Conservation (phyloP, 139 green algal species). For the Chlamydomonas schloesseri region DNA sequence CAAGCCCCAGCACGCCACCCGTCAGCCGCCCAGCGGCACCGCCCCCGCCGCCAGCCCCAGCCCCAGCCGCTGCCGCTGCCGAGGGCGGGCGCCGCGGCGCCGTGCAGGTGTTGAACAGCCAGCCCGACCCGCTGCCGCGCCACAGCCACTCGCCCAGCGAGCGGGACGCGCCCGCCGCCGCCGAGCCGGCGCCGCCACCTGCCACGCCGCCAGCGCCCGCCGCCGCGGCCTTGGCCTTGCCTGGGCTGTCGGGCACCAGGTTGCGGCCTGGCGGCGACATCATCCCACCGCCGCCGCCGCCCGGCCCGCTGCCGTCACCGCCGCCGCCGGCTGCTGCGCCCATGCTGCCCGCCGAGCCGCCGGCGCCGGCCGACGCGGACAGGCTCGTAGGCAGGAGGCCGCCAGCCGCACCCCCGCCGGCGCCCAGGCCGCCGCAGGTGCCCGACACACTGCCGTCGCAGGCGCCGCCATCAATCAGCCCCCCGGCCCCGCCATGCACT, state of each 20-base stretch:
- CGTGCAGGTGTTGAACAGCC: constrained; percentile 32
- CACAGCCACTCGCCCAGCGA: constrained; percentile 19
- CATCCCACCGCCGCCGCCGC: not conserved
- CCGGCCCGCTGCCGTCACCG: not conserved
- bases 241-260: not conserved
- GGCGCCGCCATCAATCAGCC: no score
- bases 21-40: not conserved
- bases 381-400: no score
- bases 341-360: no score
- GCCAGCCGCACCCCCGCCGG: no score
- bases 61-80: not conserved
- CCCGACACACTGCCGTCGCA: no score
- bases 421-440: no score
- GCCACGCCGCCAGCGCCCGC: not conserved
- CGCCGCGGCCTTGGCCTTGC: constrained; percentile 6
- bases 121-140: constrained; percentile 6
- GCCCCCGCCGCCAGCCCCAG: not conserved
- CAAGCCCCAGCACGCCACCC: not conserved
- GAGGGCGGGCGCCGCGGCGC: not conserved
- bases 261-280: constrained; percentile 5
- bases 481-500: not conserved
- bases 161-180: not conserved
- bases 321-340: not conserved
- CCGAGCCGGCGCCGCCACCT: not conserved
- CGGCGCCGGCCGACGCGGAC: not conserved